Conservation (phyloP, 2,329 filamentous ascomycete genomes). For the Hypoxylon sp. region DNA sequence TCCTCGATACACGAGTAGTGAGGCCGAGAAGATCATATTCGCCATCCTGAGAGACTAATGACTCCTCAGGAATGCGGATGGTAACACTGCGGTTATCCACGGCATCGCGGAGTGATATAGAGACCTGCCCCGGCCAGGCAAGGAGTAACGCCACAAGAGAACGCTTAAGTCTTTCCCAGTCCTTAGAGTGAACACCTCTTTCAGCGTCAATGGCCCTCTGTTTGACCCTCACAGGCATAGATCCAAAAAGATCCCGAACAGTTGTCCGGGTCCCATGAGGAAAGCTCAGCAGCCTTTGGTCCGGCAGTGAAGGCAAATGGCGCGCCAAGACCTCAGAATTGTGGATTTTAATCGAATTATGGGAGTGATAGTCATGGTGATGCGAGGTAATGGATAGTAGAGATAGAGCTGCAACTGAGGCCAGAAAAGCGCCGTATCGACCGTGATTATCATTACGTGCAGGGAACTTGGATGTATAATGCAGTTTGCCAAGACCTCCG, state of each 20-base stretch:
- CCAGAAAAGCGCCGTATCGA: conserved; percentile 79
- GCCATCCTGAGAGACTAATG: conserved; percentile 6
- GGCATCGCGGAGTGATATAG: conserved; percentile 71
- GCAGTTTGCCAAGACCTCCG: conserved; percentile 80
- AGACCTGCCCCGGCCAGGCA: conserved; percentile 72
- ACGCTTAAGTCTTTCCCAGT: conserved; percentile 75
- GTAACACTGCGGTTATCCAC: conserved; percentile 56
- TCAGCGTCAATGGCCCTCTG: conserved; percentile 73
- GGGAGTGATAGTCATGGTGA: conserved; percentile 70
- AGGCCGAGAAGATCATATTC: conserved; percentile 37
- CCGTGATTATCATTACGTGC: conserved; percentile 69
- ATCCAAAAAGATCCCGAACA: conserved; percentile 87
- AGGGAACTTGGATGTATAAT: conserved; percentile 83
- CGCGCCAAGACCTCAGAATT: conserved; percentile 76
- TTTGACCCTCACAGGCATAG: conserved; percentile 91
- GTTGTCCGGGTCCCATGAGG: conserved; percentile 81
- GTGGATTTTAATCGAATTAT: conserved; percentile 78
- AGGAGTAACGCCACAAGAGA: conserved; percentile 76
- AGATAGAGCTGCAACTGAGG: conserved; percentile 82
- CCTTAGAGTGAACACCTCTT: conserved; percentile 67
- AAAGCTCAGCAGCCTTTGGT: conserved; percentile 69
- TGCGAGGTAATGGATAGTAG: conserved; percentile 83
- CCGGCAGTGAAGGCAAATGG: conserved; percentile 71
- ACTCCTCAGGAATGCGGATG: conserved; percentile 52
- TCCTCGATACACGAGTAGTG: conserved; percentile 58